Base-by-base conservation (phyloP, 2,329 filamentous ascomycete species). In the Colletotrichum endophyticum region DNA sequence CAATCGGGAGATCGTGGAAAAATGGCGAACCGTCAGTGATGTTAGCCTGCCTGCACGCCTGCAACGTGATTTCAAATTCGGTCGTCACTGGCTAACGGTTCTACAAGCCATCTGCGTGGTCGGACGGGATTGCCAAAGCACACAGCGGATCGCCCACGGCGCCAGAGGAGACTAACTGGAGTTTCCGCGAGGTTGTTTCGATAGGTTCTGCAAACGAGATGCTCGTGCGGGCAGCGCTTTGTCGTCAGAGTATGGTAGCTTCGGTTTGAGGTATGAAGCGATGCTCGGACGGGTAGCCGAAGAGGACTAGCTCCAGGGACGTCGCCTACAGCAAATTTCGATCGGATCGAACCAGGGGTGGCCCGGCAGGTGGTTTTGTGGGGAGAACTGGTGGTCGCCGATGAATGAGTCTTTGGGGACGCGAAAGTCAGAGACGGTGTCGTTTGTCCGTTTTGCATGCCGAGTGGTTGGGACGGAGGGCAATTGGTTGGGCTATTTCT, bases 171-270 rank as follows among this genome's bases (percentile, higher is more conserved):
- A 22, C 28, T 36, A 32, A 9, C 25, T 32, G 39, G 12, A 49
- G 49, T 30, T 57, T 59, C 44, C 32, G 25, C 16, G 36, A 30
- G 28, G 34, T 16, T 39, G 32, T 73, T 28, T 66, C 59, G 8
- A 64, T 39, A 56, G 30, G 36, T 36, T 44, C 53, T 16, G 12
- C 15, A 32, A 36, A 32, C 32, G 27, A 66, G n/a, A 73, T 44
- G 70, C 57, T 34, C 34, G 70, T 73, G 69, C 56, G 63, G 15
- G 44, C 15, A 69, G 59, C 70, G 73, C 73, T 76, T 69, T 70
- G 70, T 76, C 57, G 34, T 56, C 39, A 36, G 44, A 39, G 44
- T 19, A 44, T 9, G 49, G 53, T 67, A 44, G 62, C 64, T 61
- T 49, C 36, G 70, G 57, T 73, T 68, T 69, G 70, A 73, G 57